Conservation (phyloP, 306 rosid genomes). For the Crotalaria pallida region DNA sequence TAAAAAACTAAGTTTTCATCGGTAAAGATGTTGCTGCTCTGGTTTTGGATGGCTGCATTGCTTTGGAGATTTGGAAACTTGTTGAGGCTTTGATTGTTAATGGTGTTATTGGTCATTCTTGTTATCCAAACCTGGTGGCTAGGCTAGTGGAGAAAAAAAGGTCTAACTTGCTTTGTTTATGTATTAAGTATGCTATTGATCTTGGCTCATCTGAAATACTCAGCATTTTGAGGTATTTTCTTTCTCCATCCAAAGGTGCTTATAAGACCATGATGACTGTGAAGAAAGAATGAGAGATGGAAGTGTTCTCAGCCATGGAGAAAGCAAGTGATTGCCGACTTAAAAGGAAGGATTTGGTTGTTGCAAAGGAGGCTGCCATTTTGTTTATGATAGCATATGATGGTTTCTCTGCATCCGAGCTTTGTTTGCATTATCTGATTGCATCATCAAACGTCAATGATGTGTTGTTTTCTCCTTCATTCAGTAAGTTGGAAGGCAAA, state of each 20-base stretch:
- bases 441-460: conserved; percentile 60
- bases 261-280: conserved; percentile 32
- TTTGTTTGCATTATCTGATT: conserved; percentile 72
- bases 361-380: conserved; percentile 68
- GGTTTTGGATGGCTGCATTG: conserved; percentile 61
- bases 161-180: conserved; percentile 59
- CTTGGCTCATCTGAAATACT: conserved; percentile 59
- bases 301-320: conserved; percentile 53
- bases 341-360: conserved; percentile 22
- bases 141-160: conserved; percentile 50
- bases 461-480: conserved; percentile 42
- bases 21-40: conserved; percentile 49
- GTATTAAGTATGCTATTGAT: conserved; percentile 57
- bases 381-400: conserved; percentile 79
- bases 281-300: conserved; percentile 81
- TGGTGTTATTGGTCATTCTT: conserved; percentile 44
- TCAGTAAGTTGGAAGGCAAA: conserved; percentile 57
- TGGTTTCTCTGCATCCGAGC: conserved; percentile 58
- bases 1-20: conserved; percentile 37
- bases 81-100: conserved; percentile 55
- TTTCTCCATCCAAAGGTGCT: conserved; percentile 46
- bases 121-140: conserved; percentile 42
- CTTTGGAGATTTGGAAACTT: conserved; percentile 69
- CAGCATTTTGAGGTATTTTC: conserved; percentile 65
- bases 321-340: conserved; percentile 38